Percentiles rank a stretch among this genome's conserved stretches.
Evolutionary conservation across 2,329 filamentous ascomycete species (phyloP).

Genomic region (Cercospora sojina): DNA sequence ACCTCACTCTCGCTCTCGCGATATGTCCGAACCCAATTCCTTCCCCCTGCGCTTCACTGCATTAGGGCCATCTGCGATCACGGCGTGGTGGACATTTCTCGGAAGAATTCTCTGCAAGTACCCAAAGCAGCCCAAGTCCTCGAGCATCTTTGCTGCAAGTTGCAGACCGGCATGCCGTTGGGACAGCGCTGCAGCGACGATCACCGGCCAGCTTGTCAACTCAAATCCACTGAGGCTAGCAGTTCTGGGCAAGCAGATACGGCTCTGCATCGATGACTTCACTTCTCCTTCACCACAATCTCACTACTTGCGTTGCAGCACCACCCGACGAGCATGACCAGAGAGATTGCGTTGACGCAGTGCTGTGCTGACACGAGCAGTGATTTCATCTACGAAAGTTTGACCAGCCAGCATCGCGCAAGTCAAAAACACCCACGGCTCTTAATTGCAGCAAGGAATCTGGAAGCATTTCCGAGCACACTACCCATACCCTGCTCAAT

Average conservation of each 20-base stretch:
- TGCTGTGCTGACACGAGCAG: background rate
- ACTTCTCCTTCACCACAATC: background rate
- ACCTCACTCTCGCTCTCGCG: background rate
- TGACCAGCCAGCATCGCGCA: background rate
- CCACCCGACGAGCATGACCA: background rate
- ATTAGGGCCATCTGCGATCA: background rate
- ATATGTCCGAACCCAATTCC: background rate
- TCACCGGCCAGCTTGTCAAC: background rate
- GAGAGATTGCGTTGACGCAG: background rate
- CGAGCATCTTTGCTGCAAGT: background rate
- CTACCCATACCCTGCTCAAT: background rate
- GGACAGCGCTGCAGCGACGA: background rate
- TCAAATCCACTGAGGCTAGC: constrained; percentile 3
- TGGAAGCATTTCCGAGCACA: background rate
- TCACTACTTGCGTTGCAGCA: background rate
- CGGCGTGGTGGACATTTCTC: background rate
- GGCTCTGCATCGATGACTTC: constrained; percentile 4
- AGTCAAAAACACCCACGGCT: background rate
- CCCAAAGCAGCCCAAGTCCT: background rate
- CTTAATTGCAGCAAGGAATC: background rate
- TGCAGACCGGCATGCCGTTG: background rate
- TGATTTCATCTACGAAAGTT: background rate
- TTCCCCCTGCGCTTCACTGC: background rate
- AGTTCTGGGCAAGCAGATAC: constrained; percentile 11
- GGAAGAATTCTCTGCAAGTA: background rate